Evolutionary conservation across 73 alveolate species (phyloP).

Genomic region (Symbiodinium natans): DNA sequence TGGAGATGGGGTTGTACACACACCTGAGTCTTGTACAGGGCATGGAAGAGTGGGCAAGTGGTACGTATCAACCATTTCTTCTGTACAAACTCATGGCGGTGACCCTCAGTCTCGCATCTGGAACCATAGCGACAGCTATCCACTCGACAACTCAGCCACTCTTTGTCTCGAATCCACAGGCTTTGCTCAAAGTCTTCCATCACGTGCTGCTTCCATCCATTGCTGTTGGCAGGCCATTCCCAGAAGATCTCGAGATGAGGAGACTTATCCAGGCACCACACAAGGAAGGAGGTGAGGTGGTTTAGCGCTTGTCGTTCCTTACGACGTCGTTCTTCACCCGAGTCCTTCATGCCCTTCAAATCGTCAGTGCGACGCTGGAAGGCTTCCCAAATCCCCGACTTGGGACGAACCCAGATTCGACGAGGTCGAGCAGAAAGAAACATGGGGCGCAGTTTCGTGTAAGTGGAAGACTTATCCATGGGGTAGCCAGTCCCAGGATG

Average conservation of each 20-base stretch:
- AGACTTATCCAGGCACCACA: too few species aligned
- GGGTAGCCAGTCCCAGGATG: not conserved
- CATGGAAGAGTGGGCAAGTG: not conserved
- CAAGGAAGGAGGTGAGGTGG: not conserved
- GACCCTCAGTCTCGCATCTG: too few species aligned
- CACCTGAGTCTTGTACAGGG: not conserved
- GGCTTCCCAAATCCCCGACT: not conserved
- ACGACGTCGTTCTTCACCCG: not conserved
- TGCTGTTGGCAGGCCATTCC: slow-evolving; percentile 2
- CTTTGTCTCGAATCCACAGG: not conserved
- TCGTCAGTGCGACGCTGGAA: not conserved
- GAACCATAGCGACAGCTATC: too few species aligned
- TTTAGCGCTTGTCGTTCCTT: not conserved
- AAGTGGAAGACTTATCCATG: not conserved
- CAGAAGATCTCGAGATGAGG: not conserved
- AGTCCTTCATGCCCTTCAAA: not conserved
- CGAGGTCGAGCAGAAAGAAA: not conserved
- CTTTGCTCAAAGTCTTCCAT: not conserved
- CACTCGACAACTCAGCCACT: not conserved
- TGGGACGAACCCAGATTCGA: not conserved
- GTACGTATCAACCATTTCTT: not conserved
- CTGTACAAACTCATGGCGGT: too few species aligned
- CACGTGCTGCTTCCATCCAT: not conserved
- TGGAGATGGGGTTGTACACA: not conserved
- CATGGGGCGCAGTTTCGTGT: not conserved